Base-by-base conservation (phyloP, 83 land plant species). In the Diphasiastrum complanatum region DNA sequence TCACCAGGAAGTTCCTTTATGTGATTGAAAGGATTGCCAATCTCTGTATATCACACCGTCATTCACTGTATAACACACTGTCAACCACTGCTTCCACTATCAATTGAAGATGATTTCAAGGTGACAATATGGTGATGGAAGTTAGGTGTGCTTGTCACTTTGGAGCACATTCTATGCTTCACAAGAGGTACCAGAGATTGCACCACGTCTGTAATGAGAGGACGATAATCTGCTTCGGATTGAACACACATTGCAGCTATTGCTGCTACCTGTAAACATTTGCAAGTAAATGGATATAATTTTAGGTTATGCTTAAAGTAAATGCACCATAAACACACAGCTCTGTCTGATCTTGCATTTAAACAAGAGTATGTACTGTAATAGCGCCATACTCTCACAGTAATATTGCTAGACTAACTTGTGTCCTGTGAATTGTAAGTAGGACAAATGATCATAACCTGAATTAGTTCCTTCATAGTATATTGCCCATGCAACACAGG, bases 181-280 rank as follows among this genome's bases (percentile, higher is more conserved):
- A 64, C 53, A 22, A 64, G 67, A 28, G 67, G 67, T 5, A 64
- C 62, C 40, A 64, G 33, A 4, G 67, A 64, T 20, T 64, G 67
- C 61, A 64, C 67, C 12, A 64, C 67, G 33, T 64, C 67, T 4
- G 67, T 64, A 22, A 64, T 64, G 24, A 64, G 24, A 10, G 67
- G 67, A 35, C 67, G 23, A 40, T 64, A 64, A 64, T 64, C 67
- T 10, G 67, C 67, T 50, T 64, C 67, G n/a, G 67, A 63, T 51
- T 64, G 67, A 4, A 64, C 58, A 51, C 67, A 64, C 67, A 64
- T 64, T 14, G 61, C 58, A 5, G 67, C 67, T 8, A 64, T 64
- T 11, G 67, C 67, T 4, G 67, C 67, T 20, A 64, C 53, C 67
- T 64, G 37, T 10, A 64, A 12, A 24, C 1, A 50, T 38, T 8